phyloP scores from a whole-genome alignment of 768 basidiomycete species.

The Postia placenta region DNA sequence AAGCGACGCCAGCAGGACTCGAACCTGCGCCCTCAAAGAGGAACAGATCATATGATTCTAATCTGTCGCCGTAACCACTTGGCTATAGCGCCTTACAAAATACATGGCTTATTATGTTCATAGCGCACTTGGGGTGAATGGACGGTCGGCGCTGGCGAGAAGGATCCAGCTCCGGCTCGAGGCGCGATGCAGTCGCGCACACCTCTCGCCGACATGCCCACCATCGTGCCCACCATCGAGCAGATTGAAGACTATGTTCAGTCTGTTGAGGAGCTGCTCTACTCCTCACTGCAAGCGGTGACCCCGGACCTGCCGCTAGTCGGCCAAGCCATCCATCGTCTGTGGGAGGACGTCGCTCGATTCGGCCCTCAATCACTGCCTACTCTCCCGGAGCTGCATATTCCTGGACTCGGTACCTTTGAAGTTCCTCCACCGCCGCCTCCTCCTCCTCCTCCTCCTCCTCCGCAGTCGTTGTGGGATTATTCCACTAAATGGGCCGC shows the following conservation, averaged over 20 bases:
- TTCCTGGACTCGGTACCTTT: slow-evolving; percentile 66
- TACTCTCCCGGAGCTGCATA: slow-evolving; percentile 42
- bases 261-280: slow-evolving; percentile 57
- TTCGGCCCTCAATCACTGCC: slow-evolving; percentile 59
- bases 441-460: slow-evolving; percentile 54
- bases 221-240: slow-evolving; percentile 35
- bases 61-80: slow-evolving; percentile 79
- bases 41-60: no score
- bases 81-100: slow-evolving; percentile 71
- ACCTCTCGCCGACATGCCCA: slow-evolving; percentile 10
- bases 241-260: slow-evolving; percentile 68
- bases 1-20: no score
- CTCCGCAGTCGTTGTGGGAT: slow-evolving; percentile 40
- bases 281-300: slow-evolving; percentile 47
- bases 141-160: no score
- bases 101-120: no score
- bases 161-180: no score
- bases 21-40: no score
- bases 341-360: slow-evolving; percentile 77
- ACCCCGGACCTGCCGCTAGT: slow-evolving; percentile 58
- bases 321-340: slow-evolving; percentile 56
- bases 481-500: slow-evolving; percentile 45
- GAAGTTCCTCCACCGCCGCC: slow-evolving; percentile 62
- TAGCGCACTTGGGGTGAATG: no score
- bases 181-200: no score